phyloP scores from a whole-genome alignment of 345 rosid species.

The Bruguiera parviflora region DNA sequence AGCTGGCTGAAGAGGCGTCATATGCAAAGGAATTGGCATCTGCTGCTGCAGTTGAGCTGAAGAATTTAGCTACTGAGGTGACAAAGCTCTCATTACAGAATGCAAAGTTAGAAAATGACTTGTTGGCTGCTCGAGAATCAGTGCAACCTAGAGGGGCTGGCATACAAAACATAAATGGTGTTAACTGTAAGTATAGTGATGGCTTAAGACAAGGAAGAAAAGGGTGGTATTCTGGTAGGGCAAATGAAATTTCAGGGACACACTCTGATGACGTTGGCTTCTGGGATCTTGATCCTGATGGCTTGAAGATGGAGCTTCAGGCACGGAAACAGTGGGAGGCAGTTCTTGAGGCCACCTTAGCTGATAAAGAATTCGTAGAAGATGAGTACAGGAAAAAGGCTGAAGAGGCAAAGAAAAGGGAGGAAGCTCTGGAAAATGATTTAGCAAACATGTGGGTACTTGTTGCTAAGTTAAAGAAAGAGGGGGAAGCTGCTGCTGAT shows the following conservation, averaged over 20 bases:
- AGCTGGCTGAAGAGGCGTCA: constrained; percentile 92
- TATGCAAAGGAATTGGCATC: constrained; percentile 96
- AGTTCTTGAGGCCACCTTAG: constrained; percentile 78
- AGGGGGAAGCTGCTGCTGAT: constrained; percentile 51
- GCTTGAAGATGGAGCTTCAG: constrained; percentile 79
- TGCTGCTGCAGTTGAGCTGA: constrained; percentile 98
- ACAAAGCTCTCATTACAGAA: constrained; percentile 82
- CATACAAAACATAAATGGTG: constrained; percentile 48
- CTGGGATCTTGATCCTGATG: constrained; percentile 81
- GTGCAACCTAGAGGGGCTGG: constrained; percentile 53
- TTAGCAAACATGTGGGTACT: constrained; percentile 99
- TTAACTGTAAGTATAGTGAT: constrained; percentile 64
- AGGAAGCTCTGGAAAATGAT: constrained; percentile 92
- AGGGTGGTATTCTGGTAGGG: constrained; percentile 66
- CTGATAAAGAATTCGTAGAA: constrained; percentile 81
- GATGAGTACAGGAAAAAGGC: constrained; percentile 73
- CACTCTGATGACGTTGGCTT: constrained; percentile 63
- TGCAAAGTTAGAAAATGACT: constrained; percentile 75
- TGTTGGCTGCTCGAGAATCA: constrained; percentile 66
- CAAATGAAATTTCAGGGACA: constrained; percentile 48
- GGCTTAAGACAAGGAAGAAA: constrained; percentile 64
- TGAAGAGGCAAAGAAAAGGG: constrained; percentile 87
- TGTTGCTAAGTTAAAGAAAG: constrained; percentile 96
- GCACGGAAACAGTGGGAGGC: constrained; percentile 87
- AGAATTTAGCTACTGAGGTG: constrained; percentile 91